A percentile compares a stretch with the other conserved stretches of the same genome.
Evolutionary conservation across 257 asterid species (phyloP).

Genomic region (Buddleja alternifolia): DNA sequence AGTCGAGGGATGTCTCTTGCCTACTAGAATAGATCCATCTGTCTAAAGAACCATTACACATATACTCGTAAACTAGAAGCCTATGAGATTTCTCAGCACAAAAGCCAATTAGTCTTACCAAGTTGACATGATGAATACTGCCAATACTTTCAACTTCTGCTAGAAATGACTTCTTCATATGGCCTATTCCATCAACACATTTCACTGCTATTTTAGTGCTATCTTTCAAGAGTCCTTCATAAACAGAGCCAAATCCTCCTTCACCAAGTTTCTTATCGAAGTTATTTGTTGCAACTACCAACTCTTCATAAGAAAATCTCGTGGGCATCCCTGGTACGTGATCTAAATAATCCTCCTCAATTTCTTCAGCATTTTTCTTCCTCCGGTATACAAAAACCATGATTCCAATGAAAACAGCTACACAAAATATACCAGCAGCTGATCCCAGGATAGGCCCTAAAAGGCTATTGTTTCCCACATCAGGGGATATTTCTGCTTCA

Average conservation of each 20-base stretch:
- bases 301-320: conserved; percentile 30
- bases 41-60: conserved; percentile 38
- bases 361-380: conserved; percentile 19
- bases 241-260: conserved; percentile 44
- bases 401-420: conserved; percentile 13
- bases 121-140: conserved; percentile 35
- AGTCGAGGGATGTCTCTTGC: background rate
- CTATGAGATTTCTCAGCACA: conserved; percentile 35
- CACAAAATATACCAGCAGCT: conserved; percentile 1
- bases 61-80: conserved; percentile 34
- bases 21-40: conserved; percentile 32
- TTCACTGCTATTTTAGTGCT: conserved; percentile 37
- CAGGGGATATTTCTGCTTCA: background rate
- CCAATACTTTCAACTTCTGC: conserved; percentile 39
- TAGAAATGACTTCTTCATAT: conserved; percentile 32
- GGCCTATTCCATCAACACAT: conserved; percentile 35
- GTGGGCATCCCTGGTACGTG: conserved; percentile 40
- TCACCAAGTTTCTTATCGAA: conserved; percentile 33
- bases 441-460: conserved; percentile 33
- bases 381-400: background rate
- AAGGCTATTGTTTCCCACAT: background rate
- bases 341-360: conserved; percentile 34
- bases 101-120: conserved; percentile 38
- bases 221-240: conserved; percentile 25
- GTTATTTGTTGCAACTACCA: conserved; percentile 23